Evolutionary conservation across 2,329 filamentous ascomycete species (phyloP), one percentile per base, ranked within the genome.

Genomic region (Lecanosticta acicola): DNA sequence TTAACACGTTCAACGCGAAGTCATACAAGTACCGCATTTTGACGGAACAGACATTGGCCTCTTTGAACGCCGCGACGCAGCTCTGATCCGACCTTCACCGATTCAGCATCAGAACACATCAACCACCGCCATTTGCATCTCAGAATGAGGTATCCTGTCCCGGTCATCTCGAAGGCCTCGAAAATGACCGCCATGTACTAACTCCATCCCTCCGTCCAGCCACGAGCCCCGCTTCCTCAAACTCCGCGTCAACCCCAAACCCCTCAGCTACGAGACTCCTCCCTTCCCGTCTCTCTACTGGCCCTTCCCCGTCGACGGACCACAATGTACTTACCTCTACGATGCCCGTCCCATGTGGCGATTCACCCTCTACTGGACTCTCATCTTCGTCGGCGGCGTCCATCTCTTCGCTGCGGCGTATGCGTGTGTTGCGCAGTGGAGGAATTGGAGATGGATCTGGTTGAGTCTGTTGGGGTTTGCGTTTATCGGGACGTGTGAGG

Each of bases 301-400:
- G 78, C 81, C 84, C 26, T 70, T 82, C 37, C 74, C 76, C 18
- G 72, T 82, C 10, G 65, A 66, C 48, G 70, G 76, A 36, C 76
- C 77, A 49, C 77, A 79, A 32, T 69, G 75, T 26, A 69, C 71
- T 51, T 83, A 83, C 59, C 81, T 95, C 56, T 91, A 87, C 71
- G 76, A 84, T 60, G 75, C 87, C 2, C 65, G 68, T 49, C 87
- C 94, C 62, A 86, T 94, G 45, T 91, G 87, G 83, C 83, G 84
- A 54, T 95, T 93, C 66, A 95, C 88, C 1, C 69, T 93, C 13
- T 78, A 83, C 62, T 96, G 89, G 89, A 94, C 88, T 0, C 68
- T 94, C 32, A 80, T 94, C 21, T 79, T 88, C 55, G 91, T 86
- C 58, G 81, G 78, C 26, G 74, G 80, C 16, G 85, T 90, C 51